phyloP scores from a whole-genome alignment of 2,329 filamentous ascomycete genomes.

The Fusarium pseudocircinatum region DNA sequence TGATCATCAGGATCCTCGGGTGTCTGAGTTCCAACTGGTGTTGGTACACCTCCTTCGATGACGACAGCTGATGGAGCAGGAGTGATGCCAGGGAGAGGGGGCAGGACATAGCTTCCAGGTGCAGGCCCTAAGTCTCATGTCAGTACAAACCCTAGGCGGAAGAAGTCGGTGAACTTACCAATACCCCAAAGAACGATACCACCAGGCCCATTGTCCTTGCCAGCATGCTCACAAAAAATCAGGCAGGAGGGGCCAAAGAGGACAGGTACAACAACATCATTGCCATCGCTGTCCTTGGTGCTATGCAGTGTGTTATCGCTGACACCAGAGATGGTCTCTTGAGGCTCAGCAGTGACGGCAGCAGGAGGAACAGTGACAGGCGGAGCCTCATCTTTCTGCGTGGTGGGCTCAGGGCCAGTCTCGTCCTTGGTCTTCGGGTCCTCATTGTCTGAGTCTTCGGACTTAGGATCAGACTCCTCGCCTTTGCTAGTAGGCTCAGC shows the following conservation, averaged over 20 bases:
- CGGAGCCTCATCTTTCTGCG: not conserved
- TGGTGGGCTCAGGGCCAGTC: not conserved
- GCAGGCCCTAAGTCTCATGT: not conserved
- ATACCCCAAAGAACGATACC: slow-evolving; percentile 5
- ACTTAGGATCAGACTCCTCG: not conserved
- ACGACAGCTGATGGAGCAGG: not conserved
- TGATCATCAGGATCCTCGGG: not conserved
- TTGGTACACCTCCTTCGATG: slow-evolving; percentile 1
- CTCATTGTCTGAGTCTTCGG: not conserved
- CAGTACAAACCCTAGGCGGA: rapidly evolving
- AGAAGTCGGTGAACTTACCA: not conserved
- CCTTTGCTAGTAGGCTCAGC: not conserved
- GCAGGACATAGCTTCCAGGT: not conserved
- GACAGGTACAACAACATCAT: not conserved
- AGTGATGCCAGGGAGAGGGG: slow-evolving; percentile 1
- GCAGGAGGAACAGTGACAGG: not conserved
- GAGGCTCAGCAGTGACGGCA: not conserved
- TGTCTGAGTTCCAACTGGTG: not conserved
- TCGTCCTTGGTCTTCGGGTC: not conserved
- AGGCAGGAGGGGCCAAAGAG: not conserved
- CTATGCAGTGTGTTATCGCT: not conserved
- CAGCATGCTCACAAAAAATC: slow-evolving; percentile 5
- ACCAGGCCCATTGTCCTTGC: not conserved
- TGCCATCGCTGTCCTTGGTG: not conserved
- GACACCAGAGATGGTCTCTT: not conserved